Evolutionary conservation across 2,329 filamentous ascomycete species (phyloP), one percentile per base, ranked within the genome.

Genomic region (Stemphylium vesicarium): DNA sequence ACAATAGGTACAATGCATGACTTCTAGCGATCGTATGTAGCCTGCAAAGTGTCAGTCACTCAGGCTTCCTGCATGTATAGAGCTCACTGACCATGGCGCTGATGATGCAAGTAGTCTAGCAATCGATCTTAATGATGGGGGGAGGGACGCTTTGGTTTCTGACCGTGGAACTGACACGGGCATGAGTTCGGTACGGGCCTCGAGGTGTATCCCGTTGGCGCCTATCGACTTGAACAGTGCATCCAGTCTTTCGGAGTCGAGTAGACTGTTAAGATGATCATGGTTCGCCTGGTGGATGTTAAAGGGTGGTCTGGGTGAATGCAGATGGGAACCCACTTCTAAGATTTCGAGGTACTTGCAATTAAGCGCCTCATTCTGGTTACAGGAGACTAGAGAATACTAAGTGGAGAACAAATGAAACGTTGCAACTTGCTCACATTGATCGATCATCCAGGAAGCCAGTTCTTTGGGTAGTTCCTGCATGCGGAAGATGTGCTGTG

Each of bases 171-270:
- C 52, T 43, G 41, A 48, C 22, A 36, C 31, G 15, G 58, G 63
- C 5, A 33, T 13, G 26, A 68, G 16, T 9, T 59, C 33, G 13
- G 41, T 26, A 16, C 35, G 35, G 5, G 40, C 18, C 4, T 54
- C 44, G 5, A 65, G 31, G 11, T 22, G 50, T 22, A 49, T 35
- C 18, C 62, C 33, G 3, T 59, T 52, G 36, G 85, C 86, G 3
- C 88, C 88, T 5, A 92, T 69, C 13, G 75, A 76, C 45, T 74
- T 72, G 57, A 93, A 88, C 10, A 91, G 74, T 5, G 76, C 69
- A 45, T 84, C 66, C 10, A 84, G 69, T 43, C 75, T 68, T 24
- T 64, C 47, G 9, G 69, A 66, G 63, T 48, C 87, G 60, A 66
- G 75, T 61, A 69, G 62, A 22, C 60, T 63, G 18, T 77, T 53